Evolutionary conservation across 176 grass and related monocot genomes (phyloP).

Genomic region (Oryza meridionalis): DNA sequence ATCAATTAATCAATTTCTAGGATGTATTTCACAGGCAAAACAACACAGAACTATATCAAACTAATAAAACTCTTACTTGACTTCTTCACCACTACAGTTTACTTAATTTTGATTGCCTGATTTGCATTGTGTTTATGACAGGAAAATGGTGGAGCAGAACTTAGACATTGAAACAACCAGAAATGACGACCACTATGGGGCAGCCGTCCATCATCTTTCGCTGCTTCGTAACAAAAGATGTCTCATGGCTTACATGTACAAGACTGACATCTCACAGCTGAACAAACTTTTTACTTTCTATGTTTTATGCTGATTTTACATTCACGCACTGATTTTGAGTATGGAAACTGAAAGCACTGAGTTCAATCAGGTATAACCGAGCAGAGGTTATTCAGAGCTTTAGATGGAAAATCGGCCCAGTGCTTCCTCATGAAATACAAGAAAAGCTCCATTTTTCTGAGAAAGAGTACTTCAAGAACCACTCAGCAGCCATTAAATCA

Average conservation of each 20-base stretch:
- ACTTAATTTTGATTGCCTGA: background rate
- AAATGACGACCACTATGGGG: conserved; percentile 93
- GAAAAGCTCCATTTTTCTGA: conserved; percentile 86
- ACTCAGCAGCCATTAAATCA: conserved; percentile 70
- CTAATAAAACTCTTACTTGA: background rate
- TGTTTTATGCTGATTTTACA: conserved; percentile 1
- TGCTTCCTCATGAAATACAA: conserved; percentile 96
- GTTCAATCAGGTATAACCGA: conserved; percentile 70
- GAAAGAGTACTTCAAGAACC: conserved; percentile 90
- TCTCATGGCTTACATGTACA: conserved; percentile 96
- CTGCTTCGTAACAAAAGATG: conserved; percentile 95
- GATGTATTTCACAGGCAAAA: background rate
- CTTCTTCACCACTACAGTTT: background rate
- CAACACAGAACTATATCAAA: background rate
- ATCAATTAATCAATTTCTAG: background rate
- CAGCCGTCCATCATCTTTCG: conserved; percentile 91
- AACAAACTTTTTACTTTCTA: background rate
- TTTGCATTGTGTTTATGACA: conserved; percentile 40
- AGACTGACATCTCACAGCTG: conserved; percentile 1
- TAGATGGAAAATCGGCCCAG: conserved; percentile 87
- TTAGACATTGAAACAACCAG: conserved; percentile 76
- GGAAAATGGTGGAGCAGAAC: conserved; percentile 89
- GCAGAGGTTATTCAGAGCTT: conserved; percentile 91
- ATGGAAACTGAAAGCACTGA: conserved; percentile 18
- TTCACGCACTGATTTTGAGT: background rate